phyloP scores from a whole-genome alignment of 371 early-diverging fungal species.

The Apophysomyces trapeziformis region DNA sequence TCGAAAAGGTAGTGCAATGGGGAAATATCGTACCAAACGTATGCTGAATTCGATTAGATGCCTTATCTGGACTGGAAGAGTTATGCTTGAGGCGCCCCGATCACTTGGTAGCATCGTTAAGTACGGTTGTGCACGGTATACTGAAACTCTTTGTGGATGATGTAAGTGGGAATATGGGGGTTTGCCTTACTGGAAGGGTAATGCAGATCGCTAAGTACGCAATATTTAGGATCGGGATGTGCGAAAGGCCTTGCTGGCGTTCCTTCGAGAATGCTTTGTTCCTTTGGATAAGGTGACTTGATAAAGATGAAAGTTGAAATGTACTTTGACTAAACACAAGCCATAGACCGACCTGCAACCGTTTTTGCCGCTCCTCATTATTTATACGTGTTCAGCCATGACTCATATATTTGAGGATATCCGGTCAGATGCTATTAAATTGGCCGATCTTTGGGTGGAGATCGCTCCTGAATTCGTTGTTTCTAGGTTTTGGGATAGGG shows the following conservation, averaged over 20 bases:
- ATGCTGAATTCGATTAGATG: constrained; percentile 51
- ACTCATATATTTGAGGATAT: constrained; percentile 90
- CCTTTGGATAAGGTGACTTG: constrained; percentile 33
- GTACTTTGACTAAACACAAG: background rate
- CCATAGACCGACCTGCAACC: constrained; percentile 69
- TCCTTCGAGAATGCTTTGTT: constrained; percentile 35
- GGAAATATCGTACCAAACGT: background rate
- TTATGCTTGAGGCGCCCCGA: constrained; percentile 62
- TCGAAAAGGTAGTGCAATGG: constrained; percentile 61
- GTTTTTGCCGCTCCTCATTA: constrained; percentile 76
- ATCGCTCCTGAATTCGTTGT: constrained; percentile 65
- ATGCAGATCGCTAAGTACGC: no score
- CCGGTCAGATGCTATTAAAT: constrained; percentile 76
- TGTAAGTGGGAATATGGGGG: constrained; percentile 33
- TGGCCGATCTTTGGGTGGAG: constrained; percentile 77
- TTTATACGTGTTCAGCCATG: constrained; percentile 87
- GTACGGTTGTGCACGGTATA: constrained; percentile 67
- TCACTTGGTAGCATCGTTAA: constrained; percentile 63
- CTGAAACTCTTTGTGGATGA: constrained; percentile 67
- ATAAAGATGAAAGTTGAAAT: background rate
- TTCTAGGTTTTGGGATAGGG: constrained; percentile 64
- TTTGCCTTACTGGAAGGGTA: no score
- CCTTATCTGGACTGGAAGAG: constrained; percentile 72
- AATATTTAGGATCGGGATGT: constrained; percentile 50
- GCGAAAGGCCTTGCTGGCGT: constrained; percentile 43